Evolutionary conservation across 1,284 basidiomycete genomes (phyloP), one percentile per base, ranked within the genome.

Genomic region (Hymenochaete sp.): DNA sequence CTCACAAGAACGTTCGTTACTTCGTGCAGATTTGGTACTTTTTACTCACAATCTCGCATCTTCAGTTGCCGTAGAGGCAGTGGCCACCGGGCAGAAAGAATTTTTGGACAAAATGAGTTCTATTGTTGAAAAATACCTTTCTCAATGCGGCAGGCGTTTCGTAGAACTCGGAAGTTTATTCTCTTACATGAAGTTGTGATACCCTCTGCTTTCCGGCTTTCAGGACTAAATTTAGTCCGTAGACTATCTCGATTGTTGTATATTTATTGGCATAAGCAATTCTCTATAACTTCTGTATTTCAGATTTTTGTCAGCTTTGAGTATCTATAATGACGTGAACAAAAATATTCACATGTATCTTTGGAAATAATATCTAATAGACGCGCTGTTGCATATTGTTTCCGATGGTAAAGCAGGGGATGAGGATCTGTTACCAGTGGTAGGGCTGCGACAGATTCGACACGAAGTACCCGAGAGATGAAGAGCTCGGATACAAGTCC

Each of bases 91-190:
- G 2, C 56, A 55, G 0, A 64, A 66, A 25, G 55, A 50, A 0
- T 67, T 81, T 19, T 66, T 95, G 16, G 49, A 61, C 1, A 57
- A 59, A 3, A 73, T 93, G 62, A 61, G 64, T 0, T 60, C 54
- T 0, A 77, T 79, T 13, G 81, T 87, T 0, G 73, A 85, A 50
- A 82, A 79, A 59, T 89, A 95, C 58, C 71, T 95, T 24, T 71
- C 86, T 49, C 77, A 81, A 60, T 91, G 83, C 60, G 92, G 87
- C 25, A 70, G 92, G 52, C 73, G 89, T 52, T 96, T 84, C 79
- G 87, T 97, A 21, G 80, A 89, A 54, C 72, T 97, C 63, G 64
- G 71, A 43, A 56, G 67, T 40, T 62, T 96, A 54, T 93, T 93
- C 65, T 77, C 80, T 28, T 87, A 84, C 59, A 84, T 91, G 79